A percentile compares a stretch with the other conserved stretches of the same genome.
Conservation (phyloP, 352 stramenopile genomes). For the Pythium utonaiense region DNA sequence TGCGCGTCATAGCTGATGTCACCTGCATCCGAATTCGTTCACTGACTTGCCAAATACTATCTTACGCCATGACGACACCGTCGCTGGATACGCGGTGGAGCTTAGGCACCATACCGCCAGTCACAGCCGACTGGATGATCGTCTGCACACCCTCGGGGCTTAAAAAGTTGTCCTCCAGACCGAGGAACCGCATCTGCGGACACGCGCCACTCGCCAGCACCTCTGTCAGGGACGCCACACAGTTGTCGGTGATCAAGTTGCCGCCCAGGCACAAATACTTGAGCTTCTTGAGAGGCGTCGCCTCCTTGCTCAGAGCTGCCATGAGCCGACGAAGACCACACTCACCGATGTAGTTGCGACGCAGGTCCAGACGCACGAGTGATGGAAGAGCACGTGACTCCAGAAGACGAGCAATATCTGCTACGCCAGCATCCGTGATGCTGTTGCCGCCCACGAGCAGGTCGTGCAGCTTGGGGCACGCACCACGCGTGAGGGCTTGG, state of each 20-base stretch:
- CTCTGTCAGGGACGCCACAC: slow-evolving; percentile 41
- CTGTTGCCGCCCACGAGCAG: slow-evolving; percentile 65
- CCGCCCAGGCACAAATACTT: slow-evolving; percentile 75
- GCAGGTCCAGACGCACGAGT: slow-evolving; percentile 56
- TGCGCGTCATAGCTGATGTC: not conserved
- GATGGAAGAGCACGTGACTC: slow-evolving; percentile 26
- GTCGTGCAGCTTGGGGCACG: slow-evolving; percentile 49
- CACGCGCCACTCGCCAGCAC: slow-evolving; percentile 36
- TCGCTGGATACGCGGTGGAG: slow-evolving; percentile 52
- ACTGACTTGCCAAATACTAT: not conserved
- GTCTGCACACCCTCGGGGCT: slow-evolving; percentile 54
- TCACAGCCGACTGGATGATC: slow-evolving; percentile 54
- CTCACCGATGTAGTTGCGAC: slow-evolving; percentile 72
- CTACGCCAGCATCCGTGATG: slow-evolving; percentile 51
- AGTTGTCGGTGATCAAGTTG: slow-evolving; percentile 82
- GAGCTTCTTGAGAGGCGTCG: slow-evolving; percentile 28
- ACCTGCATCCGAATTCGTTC: not conserved
- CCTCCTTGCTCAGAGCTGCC: slow-evolving; percentile 19
- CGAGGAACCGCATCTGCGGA: slow-evolving; percentile 59
- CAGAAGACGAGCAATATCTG: slow-evolving; percentile 44
- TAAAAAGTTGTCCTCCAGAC: slow-evolving; percentile 81
- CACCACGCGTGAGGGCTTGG: slow-evolving; percentile 34
- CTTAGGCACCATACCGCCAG: slow-evolving; percentile 39
- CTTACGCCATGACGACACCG: slow-evolving; percentile 20
- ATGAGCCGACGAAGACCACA: slow-evolving; percentile 45